Evolutionary conservation across 164 flowering plant species (phyloP).

Genomic region (Vitis rotundifolia): DNA sequence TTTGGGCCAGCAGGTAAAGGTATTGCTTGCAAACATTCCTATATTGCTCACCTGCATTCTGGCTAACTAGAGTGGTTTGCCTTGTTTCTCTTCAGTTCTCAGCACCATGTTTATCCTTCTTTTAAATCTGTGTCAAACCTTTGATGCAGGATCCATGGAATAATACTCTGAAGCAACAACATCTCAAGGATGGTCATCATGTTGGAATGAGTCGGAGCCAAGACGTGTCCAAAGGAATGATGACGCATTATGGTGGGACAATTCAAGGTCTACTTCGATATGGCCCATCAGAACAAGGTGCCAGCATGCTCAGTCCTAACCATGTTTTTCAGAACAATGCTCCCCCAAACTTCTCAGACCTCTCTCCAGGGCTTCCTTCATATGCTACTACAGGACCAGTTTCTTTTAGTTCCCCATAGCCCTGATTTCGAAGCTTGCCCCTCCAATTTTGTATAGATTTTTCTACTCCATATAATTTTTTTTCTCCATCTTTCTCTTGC

Average conservation of each 20-base stretch:
- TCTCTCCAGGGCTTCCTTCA: constrained; percentile 16
- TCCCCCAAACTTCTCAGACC: constrained; percentile 12
- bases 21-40: constrained; percentile 12
- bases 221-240: constrained; percentile 15
- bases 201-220: constrained; percentile 17
- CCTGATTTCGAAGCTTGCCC: constrained; percentile 5
- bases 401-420: constrained; percentile 11
- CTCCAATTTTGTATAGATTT: constrained; percentile 26
- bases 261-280: constrained; percentile 12
- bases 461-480: neutral
- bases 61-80: no score
- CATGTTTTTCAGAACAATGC: constrained; percentile 9
- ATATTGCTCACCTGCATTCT: neutral
- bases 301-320: constrained; percentile 11
- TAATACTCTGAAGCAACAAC: constrained; percentile 14
- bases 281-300: constrained; percentile 14
- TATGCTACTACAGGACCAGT: constrained; percentile 9
- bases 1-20: constrained; percentile 40
- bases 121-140: neutral
- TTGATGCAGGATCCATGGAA: constrained; percentile 33
- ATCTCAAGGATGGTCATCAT: constrained; percentile 8
- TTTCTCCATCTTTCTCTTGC: neutral
- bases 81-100: neutral
- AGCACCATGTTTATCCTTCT: neutral
- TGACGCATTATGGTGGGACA: constrained; percentile 16